Evolutionary conservation across 108 stramenopile species (phyloP).

Genomic region (Pseudonitzschia pungens): DNA sequence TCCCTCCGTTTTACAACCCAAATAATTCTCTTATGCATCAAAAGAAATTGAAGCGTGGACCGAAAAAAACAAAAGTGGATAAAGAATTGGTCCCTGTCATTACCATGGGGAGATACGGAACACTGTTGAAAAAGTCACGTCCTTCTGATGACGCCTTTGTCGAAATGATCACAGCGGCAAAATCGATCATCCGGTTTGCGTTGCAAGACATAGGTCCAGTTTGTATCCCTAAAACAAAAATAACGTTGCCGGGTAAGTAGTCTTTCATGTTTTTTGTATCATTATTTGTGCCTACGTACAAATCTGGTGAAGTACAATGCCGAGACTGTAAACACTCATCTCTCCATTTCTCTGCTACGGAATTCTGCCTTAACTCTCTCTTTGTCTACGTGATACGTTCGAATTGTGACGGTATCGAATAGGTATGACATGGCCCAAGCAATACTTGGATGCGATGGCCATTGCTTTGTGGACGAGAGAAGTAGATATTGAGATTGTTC

Average conservation of each 20-base stretch:
- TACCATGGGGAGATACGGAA: slow-evolving; percentile 47
- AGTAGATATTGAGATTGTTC: slow-evolving; percentile 49
- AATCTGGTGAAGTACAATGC: neutral
- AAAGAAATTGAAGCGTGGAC: slow-evolving; percentile 8
- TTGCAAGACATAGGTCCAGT: slow-evolving; percentile 54
- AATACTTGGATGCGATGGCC: slow-evolving; percentile 40
- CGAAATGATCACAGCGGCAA: slow-evolving; percentile 48
- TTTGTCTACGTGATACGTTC: neutral
- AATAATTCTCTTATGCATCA: slow-evolving; percentile 1
- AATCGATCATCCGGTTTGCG: slow-evolving; percentile 35
- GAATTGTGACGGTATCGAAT: neutral
- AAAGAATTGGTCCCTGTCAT: slow-evolving; percentile 34
- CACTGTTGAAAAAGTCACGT: slow-evolving; percentile 28
- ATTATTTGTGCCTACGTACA: neutral
- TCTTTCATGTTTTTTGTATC: neutral
- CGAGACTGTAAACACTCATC: neutral
- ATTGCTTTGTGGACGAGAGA: slow-evolving; percentile 34
- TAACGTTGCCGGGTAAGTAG: slow-evolving; percentile 23
- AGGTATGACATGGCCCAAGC: slow-evolving; percentile 36
- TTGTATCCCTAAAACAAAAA: slow-evolving; percentile 39
- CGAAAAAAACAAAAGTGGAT: neutral
- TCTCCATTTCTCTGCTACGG: neutral
- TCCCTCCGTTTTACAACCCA: slow-evolving; percentile 29
- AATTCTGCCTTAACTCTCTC: neutral
- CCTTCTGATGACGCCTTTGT: slow-evolving; percentile 49